Evolutionary conservation across 805 yeast genomes (phyloP).

Genomic region (Yarrowia porcina): DNA sequence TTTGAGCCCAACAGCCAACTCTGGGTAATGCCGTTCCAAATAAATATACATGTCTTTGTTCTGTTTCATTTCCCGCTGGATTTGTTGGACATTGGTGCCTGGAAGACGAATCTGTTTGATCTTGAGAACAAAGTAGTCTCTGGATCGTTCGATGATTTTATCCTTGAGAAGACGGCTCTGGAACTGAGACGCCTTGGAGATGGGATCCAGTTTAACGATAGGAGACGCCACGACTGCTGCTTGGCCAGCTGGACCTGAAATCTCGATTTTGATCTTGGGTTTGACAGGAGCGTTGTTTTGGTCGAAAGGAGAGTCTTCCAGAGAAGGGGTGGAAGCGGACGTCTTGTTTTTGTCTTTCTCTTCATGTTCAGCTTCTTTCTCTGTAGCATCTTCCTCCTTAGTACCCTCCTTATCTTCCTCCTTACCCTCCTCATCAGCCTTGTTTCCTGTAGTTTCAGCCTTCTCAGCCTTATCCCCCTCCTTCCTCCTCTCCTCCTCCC

Average conservation of each 20-base stretch:
- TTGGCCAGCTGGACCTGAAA: neutral
- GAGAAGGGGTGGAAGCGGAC: neutral
- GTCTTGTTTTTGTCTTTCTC: too few relatives aligned
- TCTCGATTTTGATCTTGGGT: neutral
- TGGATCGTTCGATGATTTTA: slow-evolving; percentile 70
- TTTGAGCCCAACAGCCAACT: slow-evolving; percentile 67
- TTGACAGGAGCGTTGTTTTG: neutral
- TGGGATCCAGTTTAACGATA: slow-evolving; percentile 25
- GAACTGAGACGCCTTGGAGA: slow-evolving; percentile 30
- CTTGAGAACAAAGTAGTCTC: slow-evolving; percentile 61
- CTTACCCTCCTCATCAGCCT: neutral
- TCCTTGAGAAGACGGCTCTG: slow-evolving; percentile 51
- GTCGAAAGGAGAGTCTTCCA: neutral
- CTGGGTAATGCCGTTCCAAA: slow-evolving; percentile 51
- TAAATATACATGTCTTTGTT: slow-evolving; percentile 63
- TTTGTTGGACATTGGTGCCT: slow-evolving; percentile 64
- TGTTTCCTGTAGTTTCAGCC: neutral
- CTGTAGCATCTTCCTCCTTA: neutral
- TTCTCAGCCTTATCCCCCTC: neutral
- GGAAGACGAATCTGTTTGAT: slow-evolving; percentile 67
- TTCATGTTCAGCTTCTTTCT: neutral
- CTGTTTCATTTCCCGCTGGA: slow-evolving; percentile 63
- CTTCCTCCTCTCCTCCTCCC: neutral
- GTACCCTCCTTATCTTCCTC: neutral
- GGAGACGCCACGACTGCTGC: neutral